phyloP scores from a whole-genome alignment of 129 eudicot species.

The Kitagawia praeruptora region DNA sequence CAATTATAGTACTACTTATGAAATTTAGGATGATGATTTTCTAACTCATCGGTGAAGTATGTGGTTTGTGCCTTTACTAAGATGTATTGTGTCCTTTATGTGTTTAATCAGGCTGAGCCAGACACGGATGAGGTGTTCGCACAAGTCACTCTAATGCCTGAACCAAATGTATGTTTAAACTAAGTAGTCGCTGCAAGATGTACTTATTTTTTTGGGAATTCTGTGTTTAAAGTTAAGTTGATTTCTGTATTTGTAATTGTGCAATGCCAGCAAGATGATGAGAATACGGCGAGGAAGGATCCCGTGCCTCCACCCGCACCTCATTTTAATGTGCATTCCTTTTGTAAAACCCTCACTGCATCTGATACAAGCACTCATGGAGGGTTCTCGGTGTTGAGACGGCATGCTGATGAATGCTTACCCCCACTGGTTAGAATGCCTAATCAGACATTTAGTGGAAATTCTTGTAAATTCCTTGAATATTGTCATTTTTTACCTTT shows the following conservation, averaged over 20 bases:
- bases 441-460: not conserved
- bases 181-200: not conserved
- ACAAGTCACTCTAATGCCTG: constrained; percentile 64
- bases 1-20: not conserved
- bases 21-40: not conserved
- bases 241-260: not conserved
- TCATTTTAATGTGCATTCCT: not conserved
- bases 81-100: not conserved
- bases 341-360: not conserved
- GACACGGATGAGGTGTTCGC: constrained; percentile 89
- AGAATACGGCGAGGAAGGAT: not conserved
- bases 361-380: constrained; percentile 1
- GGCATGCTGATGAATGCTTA: not conserved
- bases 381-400: not conserved
- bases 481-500: not conserved
- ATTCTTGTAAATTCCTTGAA: not conserved
- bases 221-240: not conserved
- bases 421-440: constrained; percentile 5
- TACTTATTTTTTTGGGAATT: not conserved
- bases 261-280: constrained; percentile 13
- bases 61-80: not conserved
- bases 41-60: not conserved
- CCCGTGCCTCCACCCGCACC: not conserved
- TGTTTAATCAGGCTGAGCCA: constrained; percentile 54
- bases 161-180: constrained; percentile 37